Percentiles rank a stretch among this genome's conserved stretches.
phyloP scores from a whole-genome alignment of 2,329 filamentous ascomycete species.

The Fusarium armeniacum region DNA sequence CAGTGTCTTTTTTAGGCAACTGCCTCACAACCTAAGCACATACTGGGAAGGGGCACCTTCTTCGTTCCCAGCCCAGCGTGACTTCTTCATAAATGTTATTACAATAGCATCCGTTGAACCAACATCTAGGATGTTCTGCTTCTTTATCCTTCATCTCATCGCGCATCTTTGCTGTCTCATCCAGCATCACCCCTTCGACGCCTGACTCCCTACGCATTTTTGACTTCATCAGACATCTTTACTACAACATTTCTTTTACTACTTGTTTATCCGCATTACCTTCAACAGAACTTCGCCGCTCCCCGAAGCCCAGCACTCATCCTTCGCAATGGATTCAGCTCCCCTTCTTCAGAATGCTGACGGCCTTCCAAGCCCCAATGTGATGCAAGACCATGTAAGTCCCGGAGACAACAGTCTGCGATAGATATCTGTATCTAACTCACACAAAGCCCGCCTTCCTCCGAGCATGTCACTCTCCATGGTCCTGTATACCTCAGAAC shows the following conservation, averaged over 20 bases:
- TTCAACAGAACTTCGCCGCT: background rate
- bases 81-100: constrained; percentile 6
- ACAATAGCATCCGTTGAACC: background rate
- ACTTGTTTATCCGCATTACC: background rate
- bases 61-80: background rate
- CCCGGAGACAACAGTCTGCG: background rate
- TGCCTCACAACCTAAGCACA: background rate
- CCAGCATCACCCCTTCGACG: constrained; percentile 20
- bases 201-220: constrained; percentile 31
- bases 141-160: constrained; percentile 29
- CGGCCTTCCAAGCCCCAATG: constrained; percentile 52
- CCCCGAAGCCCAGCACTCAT: background rate
- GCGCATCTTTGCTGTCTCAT: constrained; percentile 9
- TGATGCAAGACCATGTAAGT: constrained; percentile 57
- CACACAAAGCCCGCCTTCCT: constrained; percentile 63
- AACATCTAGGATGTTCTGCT: background rate
- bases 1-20: rapidly evolving
- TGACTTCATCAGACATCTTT: constrained; percentile 15
- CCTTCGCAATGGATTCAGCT: constrained; percentile 52
- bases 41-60: constrained; percentile 5
- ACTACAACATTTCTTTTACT: constrained; percentile 19
- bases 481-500: constrained; percentile 62
- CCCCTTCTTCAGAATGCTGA: constrained; percentile 53
- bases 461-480: constrained; percentile 66
- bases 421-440: constrained; percentile 22